Evolutionary conservation across 2,329 filamentous ascomycete genomes (phyloP), one percentile per base, ranked within the genome.

Genomic region (Trichoderma koningiopsis): DNA sequence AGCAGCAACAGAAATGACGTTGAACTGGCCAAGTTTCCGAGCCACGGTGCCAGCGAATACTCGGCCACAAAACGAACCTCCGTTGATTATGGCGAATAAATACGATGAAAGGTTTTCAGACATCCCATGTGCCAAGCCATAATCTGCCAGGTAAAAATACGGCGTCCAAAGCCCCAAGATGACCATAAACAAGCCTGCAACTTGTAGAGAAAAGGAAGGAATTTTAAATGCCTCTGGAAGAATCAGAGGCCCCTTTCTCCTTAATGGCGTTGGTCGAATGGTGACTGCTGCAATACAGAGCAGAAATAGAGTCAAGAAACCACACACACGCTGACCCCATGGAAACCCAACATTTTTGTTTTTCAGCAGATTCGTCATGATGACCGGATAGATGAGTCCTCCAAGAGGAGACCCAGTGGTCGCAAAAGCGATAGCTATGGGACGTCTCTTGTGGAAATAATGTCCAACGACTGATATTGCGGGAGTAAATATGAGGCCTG

Each of bases 381-480:
- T 56, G 4, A 65, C 62, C 14, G 62, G 62, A 19, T 56, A 65
- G 24, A 65, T 65, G 52, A 65, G 40, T 56, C 62, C 62, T 6
- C 62, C 62, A 16, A 65, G 33, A 27, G 62, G 62, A 56, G 62
- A 65, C 10, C 62, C 62, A 13, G 62, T 65, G 33, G 62, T 65
- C 19, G 62, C 62, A 56, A 65, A 43, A 5, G 62, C 62, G 19
- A 65, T 65, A 6, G 62, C 62, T 43, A 65, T 65, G 6, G 62
- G 62, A 16, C 62, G 52, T 19, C 62, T 43, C 35, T 8, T 65
- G 62, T 24, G 22, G 33, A 65, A 65, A 27, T 66, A 66, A 40
- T 66, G 62, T 13, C 62, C 53, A 14, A 66, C 35, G 7, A 66
- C 33, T 27, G 62, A 66, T 22, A 66, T 47, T 35, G 53, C 35